Base-by-base conservation (phyloP, 495 filamentous ascomycete species). In the Parathielavia hyrcaniae region DNA sequence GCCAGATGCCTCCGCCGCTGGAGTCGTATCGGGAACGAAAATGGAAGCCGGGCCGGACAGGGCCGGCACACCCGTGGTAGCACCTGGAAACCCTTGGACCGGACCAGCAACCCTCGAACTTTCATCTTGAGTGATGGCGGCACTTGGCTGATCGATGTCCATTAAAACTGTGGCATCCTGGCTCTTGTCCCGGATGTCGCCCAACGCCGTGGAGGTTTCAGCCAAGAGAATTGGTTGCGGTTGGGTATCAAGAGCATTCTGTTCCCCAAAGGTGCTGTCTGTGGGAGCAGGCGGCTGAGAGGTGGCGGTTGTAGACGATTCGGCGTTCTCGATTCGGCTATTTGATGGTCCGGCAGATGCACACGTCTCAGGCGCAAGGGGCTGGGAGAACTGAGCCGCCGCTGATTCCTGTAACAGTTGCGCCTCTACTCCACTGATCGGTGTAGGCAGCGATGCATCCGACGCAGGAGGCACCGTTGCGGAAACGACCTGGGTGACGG, bases 381-480 rank as follows among this genome's bases (percentile, higher is more conserved):
- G 34, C 14, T 59, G 59, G 26, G 60, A 52, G 13, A 61, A 50
- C 26, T 52, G 64, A 41, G 66, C 64, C 14, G 61, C 67, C n/a
- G 68, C 69, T 2, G 74, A 67, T 51, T 77, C 74, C 53, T 70
- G 66, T 23, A 73, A 61, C n/a, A 76, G 60, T 45, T 75, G 74
- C 36, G 66, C 69, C 63, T 74, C 75, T 10, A 71, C 71, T 43
- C 68, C 65, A 43, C 67, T 65, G 32, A 60, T 55, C 5, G 50
- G 35, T 11, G 55, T 20, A 1, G 47, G 41, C 0, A 56, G 19
- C 0, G 59, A 45, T 10, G 47, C 53, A 4, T 51, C 55, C 2
- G 56, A 20, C 20, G 17, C 50, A 22, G 60, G 60, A 61, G 63
- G 47, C 58, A 60, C 49, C 47, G 19, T 16, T 1, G 55, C 17